Percentiles rank a stretch among this genome's conserved stretches.
phyloP scores from a whole-genome alignment of 208 protist genomes.

The Tetramitus jugosus region DNA sequence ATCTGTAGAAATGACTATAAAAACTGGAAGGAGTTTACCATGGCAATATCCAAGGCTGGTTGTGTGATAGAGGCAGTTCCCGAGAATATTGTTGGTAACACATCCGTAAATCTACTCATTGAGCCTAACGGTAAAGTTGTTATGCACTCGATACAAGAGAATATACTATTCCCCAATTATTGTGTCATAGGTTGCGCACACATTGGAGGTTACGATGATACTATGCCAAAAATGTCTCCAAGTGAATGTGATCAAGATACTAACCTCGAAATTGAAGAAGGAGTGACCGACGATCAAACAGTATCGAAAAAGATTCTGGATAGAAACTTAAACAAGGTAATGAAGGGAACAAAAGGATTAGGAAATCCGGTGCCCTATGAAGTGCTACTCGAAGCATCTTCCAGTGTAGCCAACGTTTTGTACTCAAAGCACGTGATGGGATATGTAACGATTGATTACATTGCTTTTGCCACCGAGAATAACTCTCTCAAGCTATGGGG shows the following conservation, averaged over 20 bases:
- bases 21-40: neutral
- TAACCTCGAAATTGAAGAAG: no score
- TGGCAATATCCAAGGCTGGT: neutral
- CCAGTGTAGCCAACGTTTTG: neutral
- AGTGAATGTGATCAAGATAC: no score
- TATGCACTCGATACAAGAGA: neutral
- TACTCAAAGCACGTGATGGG: neutral
- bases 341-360: no score
- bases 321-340: no score
- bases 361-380: neutral
- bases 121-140: neutral
- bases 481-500: neutral
- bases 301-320: no score
- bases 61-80: neutral
- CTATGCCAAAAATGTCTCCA: no score
- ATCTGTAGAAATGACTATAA: neutral
- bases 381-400: neutral
- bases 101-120: neutral
- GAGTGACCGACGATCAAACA: no score
- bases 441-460: neutral
- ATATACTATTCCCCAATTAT: neutral
- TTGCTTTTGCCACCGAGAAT: neutral
- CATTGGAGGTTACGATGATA: neutral
- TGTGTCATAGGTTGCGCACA: neutral
- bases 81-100: neutral